A percentile compares a stretch with the other conserved stretches of the same genome.
phyloP scores from a whole-genome alignment of 2,329 filamentous ascomycete genomes.

The Arthrinium puccinioides region DNA sequence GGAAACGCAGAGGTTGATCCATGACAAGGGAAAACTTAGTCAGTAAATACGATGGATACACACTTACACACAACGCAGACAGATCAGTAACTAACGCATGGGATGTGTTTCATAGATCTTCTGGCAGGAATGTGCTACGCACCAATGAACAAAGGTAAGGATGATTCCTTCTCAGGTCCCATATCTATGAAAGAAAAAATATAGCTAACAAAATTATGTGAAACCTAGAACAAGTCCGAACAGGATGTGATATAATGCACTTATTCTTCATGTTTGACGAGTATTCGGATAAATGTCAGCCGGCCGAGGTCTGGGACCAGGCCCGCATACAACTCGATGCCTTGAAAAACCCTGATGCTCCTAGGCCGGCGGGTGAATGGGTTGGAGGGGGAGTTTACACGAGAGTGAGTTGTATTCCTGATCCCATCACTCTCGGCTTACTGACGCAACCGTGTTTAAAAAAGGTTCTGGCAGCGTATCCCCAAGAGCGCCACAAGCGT shows the following conservation, averaged over 20 bases:
- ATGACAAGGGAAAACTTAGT: conserved; percentile 10
- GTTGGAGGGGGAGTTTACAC: conserved; percentile 10
- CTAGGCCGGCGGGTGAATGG: conserved; percentile 9
- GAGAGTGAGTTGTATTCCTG: conserved; percentile 16
- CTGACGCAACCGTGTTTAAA: too few relatives aligned
- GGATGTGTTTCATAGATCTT: conserved; percentile 4
- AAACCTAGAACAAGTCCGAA: conserved; percentile 10
- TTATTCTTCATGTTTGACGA: conserved; percentile 14
- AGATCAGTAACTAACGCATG: neutral
- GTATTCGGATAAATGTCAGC: conserved; percentile 8
- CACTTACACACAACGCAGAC: too few relatives aligned
- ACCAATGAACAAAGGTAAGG: conserved; percentile 1
- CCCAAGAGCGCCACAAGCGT: conserved; percentile 9
- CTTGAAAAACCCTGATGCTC: conserved; percentile 5
- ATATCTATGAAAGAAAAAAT: too few relatives aligned
- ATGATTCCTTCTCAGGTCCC: neutral
- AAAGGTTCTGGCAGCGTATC: conserved; percentile 17
- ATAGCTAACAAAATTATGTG: too few relatives aligned
- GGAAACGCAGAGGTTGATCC: conserved; percentile 6
- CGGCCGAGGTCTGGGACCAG: conserved; percentile 8
- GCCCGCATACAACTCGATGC: conserved; percentile 8
- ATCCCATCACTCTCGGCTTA: too few relatives aligned
- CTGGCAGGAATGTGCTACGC: conserved; percentile 8
- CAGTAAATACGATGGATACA: neutral
- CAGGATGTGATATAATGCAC: conserved; percentile 11